Percentiles rank a stretch among this genome's conserved stretches.
Conservation (phyloP, 805 yeast species). For the Diddensiella santjacobensis region DNA sequence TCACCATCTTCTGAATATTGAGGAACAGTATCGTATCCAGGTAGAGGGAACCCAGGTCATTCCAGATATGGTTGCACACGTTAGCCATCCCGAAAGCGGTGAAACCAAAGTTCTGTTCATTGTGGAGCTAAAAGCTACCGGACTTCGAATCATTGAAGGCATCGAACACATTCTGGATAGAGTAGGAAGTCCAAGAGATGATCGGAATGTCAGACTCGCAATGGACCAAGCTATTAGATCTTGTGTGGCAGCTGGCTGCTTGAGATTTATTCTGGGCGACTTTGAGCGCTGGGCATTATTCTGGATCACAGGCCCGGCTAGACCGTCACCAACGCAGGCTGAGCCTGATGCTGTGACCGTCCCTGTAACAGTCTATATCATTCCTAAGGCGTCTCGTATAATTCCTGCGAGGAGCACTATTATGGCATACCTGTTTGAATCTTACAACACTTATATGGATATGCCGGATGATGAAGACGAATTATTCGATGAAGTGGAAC, state of each 20-base stretch:
- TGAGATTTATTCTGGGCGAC: neutral
- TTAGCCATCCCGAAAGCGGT: neutral
- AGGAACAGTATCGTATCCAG: neutral
- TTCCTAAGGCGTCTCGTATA: neutral
- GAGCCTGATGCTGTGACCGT: neutral
- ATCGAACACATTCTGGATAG: neutral
- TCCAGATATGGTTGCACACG: neutral
- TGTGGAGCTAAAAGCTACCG: neutral
- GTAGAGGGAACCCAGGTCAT: neutral
- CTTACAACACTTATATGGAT: no score
- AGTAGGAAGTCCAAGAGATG: neutral
- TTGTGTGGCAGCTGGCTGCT: neutral
- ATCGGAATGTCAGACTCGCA: neutral
- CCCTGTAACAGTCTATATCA: neutral
- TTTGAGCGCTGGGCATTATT: neutral
- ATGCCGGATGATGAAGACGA: no score
- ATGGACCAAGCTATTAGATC: neutral
- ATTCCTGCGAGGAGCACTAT: neutral
- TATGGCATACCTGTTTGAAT: neutral
- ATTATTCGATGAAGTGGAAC: no score
- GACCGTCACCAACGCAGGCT: neutral
- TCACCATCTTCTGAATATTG: neutral
- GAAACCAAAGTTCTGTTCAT: neutral
- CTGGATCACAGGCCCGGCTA: neutral
- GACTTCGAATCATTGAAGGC: neutral